Percentiles rank a stretch among this genome's conserved stretches.
Conservation (phyloP, 768 basidiomycete genomes). For the Leccinum arenicola region DNA sequence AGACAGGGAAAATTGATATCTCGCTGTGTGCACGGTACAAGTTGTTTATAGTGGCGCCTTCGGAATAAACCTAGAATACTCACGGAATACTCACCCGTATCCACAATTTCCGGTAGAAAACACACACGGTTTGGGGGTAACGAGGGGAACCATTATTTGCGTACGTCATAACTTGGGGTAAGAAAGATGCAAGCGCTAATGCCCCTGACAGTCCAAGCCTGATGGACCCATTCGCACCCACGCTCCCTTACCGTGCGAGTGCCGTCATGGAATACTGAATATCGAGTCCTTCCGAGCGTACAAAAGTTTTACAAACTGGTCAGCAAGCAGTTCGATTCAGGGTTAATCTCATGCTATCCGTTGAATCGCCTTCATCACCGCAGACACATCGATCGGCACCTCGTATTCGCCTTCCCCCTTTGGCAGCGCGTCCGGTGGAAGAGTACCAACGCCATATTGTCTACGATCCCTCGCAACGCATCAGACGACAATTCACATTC, state of each 20-base stretch:
- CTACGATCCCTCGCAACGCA: conserved; percentile 25
- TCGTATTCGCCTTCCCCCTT: conserved; percentile 18
- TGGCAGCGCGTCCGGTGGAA: conserved; percentile 35
- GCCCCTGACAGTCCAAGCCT: background rate
- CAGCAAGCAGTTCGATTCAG: background rate
- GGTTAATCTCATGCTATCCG: conserved; percentile 4
- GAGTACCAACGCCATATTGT: conserved; percentile 31
- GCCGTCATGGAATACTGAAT: background rate
- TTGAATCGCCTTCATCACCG: conserved; percentile 40
- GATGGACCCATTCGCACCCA: background rate
- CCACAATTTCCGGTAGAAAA: background rate
- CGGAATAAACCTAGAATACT: background rate
- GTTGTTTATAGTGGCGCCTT: background rate
- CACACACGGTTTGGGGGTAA: background rate
- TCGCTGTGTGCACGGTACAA: background rate
- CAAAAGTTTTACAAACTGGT: background rate
- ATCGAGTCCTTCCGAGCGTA: background rate
- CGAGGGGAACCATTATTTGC: background rate
- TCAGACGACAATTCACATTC: background rate
- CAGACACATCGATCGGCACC: conserved; percentile 39
- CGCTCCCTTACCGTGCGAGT: background rate
- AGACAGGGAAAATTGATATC: background rate
- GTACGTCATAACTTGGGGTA: background rate
- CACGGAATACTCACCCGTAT: background rate
- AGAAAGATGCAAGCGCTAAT: background rate